Evolutionary conservation across 257 asterid genomes (phyloP).

Genomic region (Lantana camara): DNA sequence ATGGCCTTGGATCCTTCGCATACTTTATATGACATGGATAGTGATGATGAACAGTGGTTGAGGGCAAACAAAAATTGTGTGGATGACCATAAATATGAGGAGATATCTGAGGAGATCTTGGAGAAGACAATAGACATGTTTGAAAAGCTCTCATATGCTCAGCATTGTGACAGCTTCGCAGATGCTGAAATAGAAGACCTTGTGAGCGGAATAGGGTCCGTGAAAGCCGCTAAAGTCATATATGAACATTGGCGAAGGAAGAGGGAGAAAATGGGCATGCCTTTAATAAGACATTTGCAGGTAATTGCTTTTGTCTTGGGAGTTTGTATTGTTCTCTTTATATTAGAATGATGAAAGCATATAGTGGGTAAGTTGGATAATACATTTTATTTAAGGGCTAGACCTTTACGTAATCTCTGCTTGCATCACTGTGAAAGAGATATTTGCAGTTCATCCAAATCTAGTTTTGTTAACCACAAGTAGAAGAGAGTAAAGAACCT

Average conservation of each 20-base stretch:
- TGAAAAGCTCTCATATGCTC: slow-evolving; percentile 76
- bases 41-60: slow-evolving; percentile 92
- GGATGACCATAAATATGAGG: slow-evolving; percentile 36
- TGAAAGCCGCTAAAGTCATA: slow-evolving; percentile 50
- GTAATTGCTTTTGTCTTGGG: slow-evolving; percentile 37
- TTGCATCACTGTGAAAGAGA: not conserved
- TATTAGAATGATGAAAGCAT: too few species aligned
- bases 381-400: slow-evolving; percentile 9
- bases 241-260: slow-evolving; percentile 77
- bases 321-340: slow-evolving; percentile 16
- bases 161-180: slow-evolving; percentile 60
- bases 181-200: slow-evolving; percentile 71
- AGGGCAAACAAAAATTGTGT: slow-evolving; percentile 31
- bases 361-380: not conserved
- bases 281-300: slow-evolving; percentile 89
- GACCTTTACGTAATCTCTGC: not conserved
- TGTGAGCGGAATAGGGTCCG: slow-evolving; percentile 52
- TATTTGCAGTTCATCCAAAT: slow-evolving; percentile 17
- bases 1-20: slow-evolving; percentile 87
- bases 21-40: slow-evolving; percentile 83
- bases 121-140: slow-evolving; percentile 74
- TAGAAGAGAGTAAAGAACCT: slow-evolving; percentile 3
- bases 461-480: slow-evolving; percentile 8
- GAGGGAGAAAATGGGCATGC: slow-evolving; percentile 77
- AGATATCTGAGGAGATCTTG: slow-evolving; percentile 67